Base-by-base conservation (phyloP, 441 rosid species). In the Geranium incanum region DNA sequence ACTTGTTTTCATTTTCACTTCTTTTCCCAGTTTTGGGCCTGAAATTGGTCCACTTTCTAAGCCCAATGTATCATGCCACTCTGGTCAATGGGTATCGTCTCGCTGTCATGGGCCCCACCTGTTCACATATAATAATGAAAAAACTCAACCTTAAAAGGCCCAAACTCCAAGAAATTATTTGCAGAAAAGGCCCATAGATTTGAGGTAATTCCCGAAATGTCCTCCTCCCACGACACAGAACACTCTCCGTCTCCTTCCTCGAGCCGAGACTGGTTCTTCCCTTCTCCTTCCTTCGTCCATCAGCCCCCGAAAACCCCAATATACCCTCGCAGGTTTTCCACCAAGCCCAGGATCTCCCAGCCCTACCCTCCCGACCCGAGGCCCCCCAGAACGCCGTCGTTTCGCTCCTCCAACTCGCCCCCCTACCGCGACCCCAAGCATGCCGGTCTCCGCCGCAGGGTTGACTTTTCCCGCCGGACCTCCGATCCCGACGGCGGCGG, bases 221-320 rank as follows among this genome's bases (percentile, higher is more conserved):
- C 85, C 82, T 41, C 21, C 4, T 12, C 8, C 57, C 4, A 48
- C 3, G 80, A 78, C 71, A 28, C 71, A 11, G 84, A 80, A 50
- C 63, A 82, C 7, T 52, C 76, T 15, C 69, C 77, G 50, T 78
- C 86, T 15, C 69, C 77, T 59, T 78, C 86, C 70, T 48, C 78
- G 48, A 43, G 72, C 77, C 76, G 89, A 64, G 93, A 88, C 86
- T 86, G 89, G 87, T 81, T 86, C 78, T 85, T 85, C 87, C 91
- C 91, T 65, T 85, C 90, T 1, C 57, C 57, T 37, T 78, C 86
- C 59, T 83, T 77, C 82, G 69, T 77, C 80, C 84, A 28, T 1
- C 33, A 28, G 33, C 33, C 81, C 43, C 74, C 71, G 3, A 74
- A 74, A 50, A 39, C 80, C 70, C 74, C 78, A 2, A 79, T 68